Evolutionary conservation across 2,329 filamentous ascomycete species (phyloP), one percentile per base, ranked within the genome.

Genomic region (Pseudocercospora fuligena): DNA sequence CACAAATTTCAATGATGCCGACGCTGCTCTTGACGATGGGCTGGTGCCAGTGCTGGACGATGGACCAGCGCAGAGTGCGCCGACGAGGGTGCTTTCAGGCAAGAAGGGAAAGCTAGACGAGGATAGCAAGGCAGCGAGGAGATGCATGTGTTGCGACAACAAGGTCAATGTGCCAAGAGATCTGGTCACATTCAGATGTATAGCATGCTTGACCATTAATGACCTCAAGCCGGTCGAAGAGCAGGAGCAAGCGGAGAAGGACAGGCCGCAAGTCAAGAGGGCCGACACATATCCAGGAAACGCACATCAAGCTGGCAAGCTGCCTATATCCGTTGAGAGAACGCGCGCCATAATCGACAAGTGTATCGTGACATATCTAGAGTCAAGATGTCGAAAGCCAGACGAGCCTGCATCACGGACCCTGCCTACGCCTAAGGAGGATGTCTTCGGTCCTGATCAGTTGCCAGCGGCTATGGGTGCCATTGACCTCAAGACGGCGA

Each of bases 121-220:
- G 21, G 82, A 83, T 70, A 87, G 85, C 71, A 87, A 90, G 74
- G 83, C 84, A 29, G 89, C 88, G 33, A 91, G 92, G 23, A 89
- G 88, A 73, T 97, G 93, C 77, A 93, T 94, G 87, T 94, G 93
- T 36, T 97, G 93, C 78, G 91, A 90, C 73, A 91, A 90, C 63
- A 87, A 89, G 64, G 90, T 96, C 70, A 86, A 90, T 64, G 97
- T 93, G 90, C 92, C 92, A 1, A 87, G 85, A 68, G 87, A 90
- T 61, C 80, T 93, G 68, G 86, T 86, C 40, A 87, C 90, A 43
- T 97, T 95, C 78, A 87, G 92, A 72, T 97, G 93, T 78, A 91
- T 91, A 49, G 90, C 92, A 63, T 97, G 93, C 78, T 82, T 92
- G 73, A 95, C 91, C 19, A 89, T 97, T 76, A 97, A 96, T 76